Evolutionary conservation across 192 early-diverging fungal genomes (phyloP).

Genomic region (Entophlyctis luteolus): DNA sequence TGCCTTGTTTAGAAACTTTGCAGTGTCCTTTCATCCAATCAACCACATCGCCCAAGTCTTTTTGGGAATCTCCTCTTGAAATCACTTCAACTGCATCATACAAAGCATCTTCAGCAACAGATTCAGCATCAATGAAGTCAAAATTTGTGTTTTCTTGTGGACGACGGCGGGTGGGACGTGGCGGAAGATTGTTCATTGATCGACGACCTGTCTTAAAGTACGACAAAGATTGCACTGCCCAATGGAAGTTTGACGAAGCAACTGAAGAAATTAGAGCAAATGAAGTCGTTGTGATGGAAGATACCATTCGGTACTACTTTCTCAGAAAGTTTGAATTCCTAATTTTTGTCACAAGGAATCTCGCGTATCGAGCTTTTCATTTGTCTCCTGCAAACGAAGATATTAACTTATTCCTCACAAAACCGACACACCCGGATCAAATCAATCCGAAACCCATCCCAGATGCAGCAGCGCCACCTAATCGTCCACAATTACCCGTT

Average conservation of each 20-base stretch:
- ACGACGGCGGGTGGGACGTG: slow-evolving; percentile 62
- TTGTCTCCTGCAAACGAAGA: slow-evolving; percentile 23
- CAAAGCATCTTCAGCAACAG: neutral
- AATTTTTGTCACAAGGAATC: neutral
- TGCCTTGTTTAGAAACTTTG: slow-evolving; percentile 12
- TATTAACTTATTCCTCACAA: slow-evolving; percentile 25
- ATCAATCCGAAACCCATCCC: slow-evolving; percentile 24
- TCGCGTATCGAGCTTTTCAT: slow-evolving; percentile 23
- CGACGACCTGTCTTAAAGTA: slow-evolving; percentile 41
- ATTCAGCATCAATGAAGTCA: slow-evolving; percentile 14
- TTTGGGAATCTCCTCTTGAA: slow-evolving; percentile 4
- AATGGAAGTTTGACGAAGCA: neutral
- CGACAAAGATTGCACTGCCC: neutral
- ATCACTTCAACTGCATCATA: neutral
- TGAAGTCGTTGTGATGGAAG: slow-evolving; percentile 10
- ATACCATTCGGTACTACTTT: slow-evolving; percentile 6
- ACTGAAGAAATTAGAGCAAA: neutral
- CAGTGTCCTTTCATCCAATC: neutral
- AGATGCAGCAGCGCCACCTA: slow-evolving; percentile 15
- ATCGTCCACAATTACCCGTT: neutral
- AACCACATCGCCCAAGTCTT: neutral
- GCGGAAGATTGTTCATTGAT: slow-evolving; percentile 72
- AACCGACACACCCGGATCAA: slow-evolving; percentile 25
- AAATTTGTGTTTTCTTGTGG: neutral
- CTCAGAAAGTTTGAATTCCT: neutral